Evolutionary conservation across 768 basidiomycete species (phyloP).

Genomic region (Rhodotorula paludigena): DNA sequence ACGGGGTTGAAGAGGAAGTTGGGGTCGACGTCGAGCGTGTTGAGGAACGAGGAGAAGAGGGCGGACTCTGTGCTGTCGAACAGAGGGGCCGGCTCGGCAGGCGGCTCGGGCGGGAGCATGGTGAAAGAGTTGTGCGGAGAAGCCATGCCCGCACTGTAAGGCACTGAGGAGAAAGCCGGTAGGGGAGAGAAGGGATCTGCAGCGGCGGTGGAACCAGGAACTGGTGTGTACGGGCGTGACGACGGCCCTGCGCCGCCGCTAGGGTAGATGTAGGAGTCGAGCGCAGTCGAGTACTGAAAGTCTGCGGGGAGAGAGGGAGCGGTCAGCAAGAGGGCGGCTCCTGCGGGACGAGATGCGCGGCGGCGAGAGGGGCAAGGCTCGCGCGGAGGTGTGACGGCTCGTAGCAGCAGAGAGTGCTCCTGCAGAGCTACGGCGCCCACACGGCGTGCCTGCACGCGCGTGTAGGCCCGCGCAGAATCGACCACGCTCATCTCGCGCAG

Average conservation of each 20-base stretch:
- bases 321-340: neutral
- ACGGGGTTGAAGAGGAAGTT: slow-evolving; percentile 37
- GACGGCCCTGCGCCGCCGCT: neutral
- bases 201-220: neutral
- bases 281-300: slow-evolving; percentile 18
- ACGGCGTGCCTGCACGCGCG: too few relatives aligned
- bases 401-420: too few relatives aligned
- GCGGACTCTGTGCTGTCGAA: slow-evolving; percentile 26
- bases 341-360: too few relatives aligned
- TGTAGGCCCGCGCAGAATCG: too few relatives aligned
- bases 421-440: too few relatives aligned
- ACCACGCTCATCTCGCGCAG: too few relatives aligned
- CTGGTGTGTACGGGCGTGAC: slow-evolving; percentile 13
- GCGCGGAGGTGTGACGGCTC: too few relatives aligned
- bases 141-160: neutral
- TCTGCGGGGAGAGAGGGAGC: slow-evolving; percentile 22
- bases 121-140: neutral
- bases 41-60: slow-evolving; percentile 32
- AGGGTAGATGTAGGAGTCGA: slow-evolving; percentile 1
- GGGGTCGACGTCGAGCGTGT: slow-evolving; percentile 26
- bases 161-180: slow-evolving; percentile 1
- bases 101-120: neutral
- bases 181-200: slow-evolving; percentile 4
- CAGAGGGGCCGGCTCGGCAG: slow-evolving; percentile 7
- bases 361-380: too few relatives aligned